These are phyloP conservation scores for Pseudonectria buxi DNA, from an alignment of 2,329 filamentous ascomycete genomes.

Conservation along the genomic window DNA sequence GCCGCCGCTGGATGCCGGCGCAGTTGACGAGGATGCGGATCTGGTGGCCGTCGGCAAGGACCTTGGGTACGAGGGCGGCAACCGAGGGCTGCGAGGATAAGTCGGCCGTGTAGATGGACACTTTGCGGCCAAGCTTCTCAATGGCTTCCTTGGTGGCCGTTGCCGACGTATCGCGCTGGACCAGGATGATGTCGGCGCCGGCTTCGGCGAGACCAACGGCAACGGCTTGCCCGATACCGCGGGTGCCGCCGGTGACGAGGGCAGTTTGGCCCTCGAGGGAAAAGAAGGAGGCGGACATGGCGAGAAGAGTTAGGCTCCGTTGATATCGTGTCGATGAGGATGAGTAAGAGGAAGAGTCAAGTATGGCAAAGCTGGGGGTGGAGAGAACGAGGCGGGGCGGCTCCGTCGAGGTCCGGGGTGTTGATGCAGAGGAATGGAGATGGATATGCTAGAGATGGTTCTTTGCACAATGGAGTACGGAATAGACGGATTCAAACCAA, in stretches of 20 bases:
- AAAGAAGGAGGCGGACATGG: constrained; percentile 39
- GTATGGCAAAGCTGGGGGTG: constrained; percentile 1
- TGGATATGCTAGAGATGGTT: not conserved
- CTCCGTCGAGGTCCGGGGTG: constrained; percentile 8
- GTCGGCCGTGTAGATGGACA: constrained; percentile 62
- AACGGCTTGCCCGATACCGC: constrained; percentile 52
- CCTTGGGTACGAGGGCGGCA: constrained; percentile 48
- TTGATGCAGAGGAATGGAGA: not conserved
- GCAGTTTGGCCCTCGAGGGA: constrained; percentile 51
- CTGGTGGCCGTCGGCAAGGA: constrained; percentile 56
- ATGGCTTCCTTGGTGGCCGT: constrained; percentile 54
- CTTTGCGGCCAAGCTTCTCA: constrained; percentile 59
- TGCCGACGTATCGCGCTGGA: constrained; percentile 41
- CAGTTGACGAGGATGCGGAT: constrained; percentile 80
- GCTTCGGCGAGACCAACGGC: constrained; percentile 53
- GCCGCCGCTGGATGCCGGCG: constrained; percentile 76
- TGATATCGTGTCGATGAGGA: not conserved
- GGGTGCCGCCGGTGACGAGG: constrained; percentile 50
- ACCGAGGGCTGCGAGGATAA: constrained; percentile 57
- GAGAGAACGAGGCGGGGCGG: constrained; percentile 1
- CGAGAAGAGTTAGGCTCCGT: constrained; percentile 1
- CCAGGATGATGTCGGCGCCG: constrained; percentile 49
- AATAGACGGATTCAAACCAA: no score
- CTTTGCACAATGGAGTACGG: no score
- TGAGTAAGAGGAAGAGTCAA: constrained; percentile 3